Evolutionary conservation across 163 green algal genomes (phyloP), one percentile per base, ranked within the genome.

Genomic region (Chlorella variabilis): DNA sequence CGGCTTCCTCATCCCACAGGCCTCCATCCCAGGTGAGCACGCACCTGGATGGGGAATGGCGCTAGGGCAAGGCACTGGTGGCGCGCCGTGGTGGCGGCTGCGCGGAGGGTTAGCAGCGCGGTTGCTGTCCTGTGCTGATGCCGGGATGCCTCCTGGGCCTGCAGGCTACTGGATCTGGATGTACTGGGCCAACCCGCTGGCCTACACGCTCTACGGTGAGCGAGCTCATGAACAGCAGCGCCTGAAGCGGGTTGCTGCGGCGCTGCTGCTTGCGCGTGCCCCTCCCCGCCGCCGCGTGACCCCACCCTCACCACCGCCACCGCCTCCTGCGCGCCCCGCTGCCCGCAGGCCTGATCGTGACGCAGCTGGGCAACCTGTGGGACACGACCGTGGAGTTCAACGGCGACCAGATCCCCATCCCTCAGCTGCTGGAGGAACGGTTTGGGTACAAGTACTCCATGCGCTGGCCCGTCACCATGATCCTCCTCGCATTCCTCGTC

Each of bases 371-470:
- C 11, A 63, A 91, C 83, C 18, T 89, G 13, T n/a, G n/a, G n/a
- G 31, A 70, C 79, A 48, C 17, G 31, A 74, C 67, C 25, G 33
- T 54, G 4, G 4, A 71, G 56, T 68, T 34, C 8, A 31, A 29
- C 27, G 25, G 23, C 54, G 4, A 63, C 0, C 8, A 6, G 0
- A 59, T 75, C 3, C 49, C 73, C 5, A 67, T 92, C 5, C 31
- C 77, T 6, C 9, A 83, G 0, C 90, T 89, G 69, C 62, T 92
- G 42, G 23, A 75, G 13, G 59, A 86, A 1, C 70, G 54, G 2
- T 91, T 93, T 58, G 62, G 65, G 51, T 93, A 90, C 82, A 83
- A 90, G 68, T 90, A 89, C 80, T 73, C 68, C 68, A 86, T 86
- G 74, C 80, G 83, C 15, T 82, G 85, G 61, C 87, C 80, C 33